Evolutionary conservation across 2,329 filamentous ascomycete species (phyloP).

Genomic region (Microcyclospora tardicrescens): DNA sequence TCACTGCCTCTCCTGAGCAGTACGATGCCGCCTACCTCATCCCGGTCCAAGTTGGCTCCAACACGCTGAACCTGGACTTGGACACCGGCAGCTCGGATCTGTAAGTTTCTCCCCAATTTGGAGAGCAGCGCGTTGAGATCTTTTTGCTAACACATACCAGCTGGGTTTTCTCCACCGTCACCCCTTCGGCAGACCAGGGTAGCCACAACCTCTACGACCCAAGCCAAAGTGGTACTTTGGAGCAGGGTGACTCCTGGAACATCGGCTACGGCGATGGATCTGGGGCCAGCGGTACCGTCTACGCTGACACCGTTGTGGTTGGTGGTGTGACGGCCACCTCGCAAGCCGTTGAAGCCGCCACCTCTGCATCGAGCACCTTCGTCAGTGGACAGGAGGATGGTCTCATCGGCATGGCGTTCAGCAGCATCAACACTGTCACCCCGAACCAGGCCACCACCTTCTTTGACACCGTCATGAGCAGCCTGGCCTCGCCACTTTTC

Average conservation of each 20-base stretch:
- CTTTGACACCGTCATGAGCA: conserved; percentile 41
- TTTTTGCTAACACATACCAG: conserved; percentile 19
- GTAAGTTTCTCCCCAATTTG: conserved; percentile 29
- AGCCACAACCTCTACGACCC: conserved; percentile 47
- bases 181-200: conserved; percentile 32
- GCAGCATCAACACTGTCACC: conserved; percentile 40
- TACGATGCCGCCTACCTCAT: conserved; percentile 25
- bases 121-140: background rate
- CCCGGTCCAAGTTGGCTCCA: conserved; percentile 48
- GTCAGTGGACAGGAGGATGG: conserved; percentile 38
- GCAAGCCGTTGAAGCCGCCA: conserved; percentile 52
- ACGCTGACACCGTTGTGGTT: conserved; percentile 48
- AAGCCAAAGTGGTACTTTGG: conserved; percentile 20
- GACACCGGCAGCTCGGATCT: conserved; percentile 56
- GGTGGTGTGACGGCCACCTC: conserved; percentile 42
- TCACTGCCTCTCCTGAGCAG: conserved; percentile 20
- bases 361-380: conserved; percentile 41
- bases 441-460: conserved; percentile 39
- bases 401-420: conserved; percentile 45
- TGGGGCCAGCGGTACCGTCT: conserved; percentile 48
- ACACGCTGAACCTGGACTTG: conserved; percentile 50
- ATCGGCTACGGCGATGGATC: conserved; percentile 55
- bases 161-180: conserved; percentile 51
- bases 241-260: conserved; percentile 40
- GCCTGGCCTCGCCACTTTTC: conserved; percentile 40